phyloP scores from a whole-genome alignment of 345 rosid genomes.

The Linum lewisii region DNA sequence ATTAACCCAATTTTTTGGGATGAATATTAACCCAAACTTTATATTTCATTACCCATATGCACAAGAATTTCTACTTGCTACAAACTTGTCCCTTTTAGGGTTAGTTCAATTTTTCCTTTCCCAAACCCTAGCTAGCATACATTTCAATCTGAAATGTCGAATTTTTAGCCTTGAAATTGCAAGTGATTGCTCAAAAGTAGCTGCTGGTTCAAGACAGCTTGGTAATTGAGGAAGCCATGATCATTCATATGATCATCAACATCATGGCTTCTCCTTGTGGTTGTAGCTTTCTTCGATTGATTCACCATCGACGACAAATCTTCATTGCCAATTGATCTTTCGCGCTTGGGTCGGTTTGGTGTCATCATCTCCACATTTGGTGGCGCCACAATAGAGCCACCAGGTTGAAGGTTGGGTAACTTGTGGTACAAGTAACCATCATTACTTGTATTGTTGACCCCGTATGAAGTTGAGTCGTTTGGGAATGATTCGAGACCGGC shows the following conservation, averaged over 20 bases:
- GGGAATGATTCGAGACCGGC: background rate
- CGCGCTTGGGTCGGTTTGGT: slow-evolving; percentile 42
- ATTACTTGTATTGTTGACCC: too few relatives aligned
- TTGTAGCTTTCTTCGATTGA: slow-evolving; percentile 38
- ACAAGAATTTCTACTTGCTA: too few relatives aligned
- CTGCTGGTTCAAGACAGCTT: slow-evolving; percentile 40
- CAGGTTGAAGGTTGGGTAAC: slow-evolving; percentile 30
- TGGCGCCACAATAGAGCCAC: background rate
- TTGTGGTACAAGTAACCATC: slow-evolving; percentile 35
- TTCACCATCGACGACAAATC: slow-evolving; percentile 8
- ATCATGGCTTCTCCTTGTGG: slow-evolving; percentile 30
- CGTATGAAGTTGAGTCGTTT: slow-evolving; percentile 11
- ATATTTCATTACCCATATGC: too few relatives aligned
- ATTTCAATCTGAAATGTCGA: slow-evolving; percentile 3
- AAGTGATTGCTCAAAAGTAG: slow-evolving; percentile 41
- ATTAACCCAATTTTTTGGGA: too few relatives aligned
- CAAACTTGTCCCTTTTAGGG: too few relatives aligned
- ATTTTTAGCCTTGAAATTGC: slow-evolving; percentile 41
- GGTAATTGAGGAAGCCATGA: slow-evolving; percentile 19
- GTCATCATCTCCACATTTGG: slow-evolving; percentile 5
- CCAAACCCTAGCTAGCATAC: background rate
- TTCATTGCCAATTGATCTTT: slow-evolving; percentile 21
- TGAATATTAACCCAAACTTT: too few relatives aligned
- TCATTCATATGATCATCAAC: slow-evolving; percentile 26
- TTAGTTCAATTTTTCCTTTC: background rate